Evolutionary conservation across 306 rosid species (phyloP), one percentile per base, ranked within the genome.

Genomic region (Dalbergia oliveri): DNA sequence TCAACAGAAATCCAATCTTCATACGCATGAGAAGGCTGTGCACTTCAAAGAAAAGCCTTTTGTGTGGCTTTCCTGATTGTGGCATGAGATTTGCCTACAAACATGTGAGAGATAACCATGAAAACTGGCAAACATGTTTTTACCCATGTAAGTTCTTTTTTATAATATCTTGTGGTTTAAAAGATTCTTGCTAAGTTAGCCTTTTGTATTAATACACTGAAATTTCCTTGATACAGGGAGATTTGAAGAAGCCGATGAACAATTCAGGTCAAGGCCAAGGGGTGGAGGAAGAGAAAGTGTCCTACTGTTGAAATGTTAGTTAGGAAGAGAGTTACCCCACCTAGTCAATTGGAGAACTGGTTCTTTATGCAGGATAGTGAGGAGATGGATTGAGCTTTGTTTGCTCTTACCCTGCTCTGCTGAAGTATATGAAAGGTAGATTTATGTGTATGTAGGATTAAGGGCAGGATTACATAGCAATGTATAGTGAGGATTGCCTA

Each of bases 61-160:
- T 69, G 77, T 69, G 99, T 66, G 73, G 94, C 72, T 88, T 93
- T 83, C 67, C 88, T n/a, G 88, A 90, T 75, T 94, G 99, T 77
- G 92, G 93, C 70, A 83, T 87, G 98, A 93, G 94, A 66, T 95
- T 95, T 62, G 86, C 97, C 5, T 91, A 91, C 88, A 95, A 93
- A 80, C 99, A 95, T 1, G 99, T 95, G 44, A 81, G 99, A 84
- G 94, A 95, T 58, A 93, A 90, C 9, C 99, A 91, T 4, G 96
- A 93, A 80, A 72, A 87, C 85, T 1, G 90, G 84, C 3, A 66
- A 58, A 57, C 97, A 93, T 79, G 89, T 88, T 45, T 90, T 84
- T 81, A 59, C 84, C 60, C 56, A 53, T 65, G 99, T 95, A 87
- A 91, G 95, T 83, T 58, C 44, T 63, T 44, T 39, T 1, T 18